A percentile compares a stretch with the other conserved stretches of the same genome.
Conservation (phyloP, 1,139 yeast species). For the Kazachstania sp. region DNA sequence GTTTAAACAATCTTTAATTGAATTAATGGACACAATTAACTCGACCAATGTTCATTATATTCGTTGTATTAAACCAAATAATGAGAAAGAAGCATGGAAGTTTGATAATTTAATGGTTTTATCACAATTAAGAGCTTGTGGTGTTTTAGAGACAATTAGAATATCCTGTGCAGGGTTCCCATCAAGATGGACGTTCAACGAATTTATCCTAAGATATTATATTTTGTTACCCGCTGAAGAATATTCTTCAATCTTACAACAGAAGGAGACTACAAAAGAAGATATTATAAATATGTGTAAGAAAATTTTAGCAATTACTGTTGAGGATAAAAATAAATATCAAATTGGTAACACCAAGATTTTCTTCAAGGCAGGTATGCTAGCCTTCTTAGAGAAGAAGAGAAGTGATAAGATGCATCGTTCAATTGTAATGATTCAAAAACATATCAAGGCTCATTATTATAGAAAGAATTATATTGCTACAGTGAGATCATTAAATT, state of each 20-base stretch:
- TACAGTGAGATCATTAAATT: slow-evolving; percentile 46
- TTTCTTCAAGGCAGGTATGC: slow-evolving; percentile 94
- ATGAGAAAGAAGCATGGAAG: slow-evolving; percentile 91
- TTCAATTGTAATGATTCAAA: slow-evolving; percentile 84
- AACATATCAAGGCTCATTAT: slow-evolving; percentile 62
- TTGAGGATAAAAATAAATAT: slow-evolving; percentile 59
- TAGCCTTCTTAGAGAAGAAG: slow-evolving; percentile 85
- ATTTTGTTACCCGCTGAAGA: slow-evolving; percentile 66
- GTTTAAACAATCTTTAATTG: slow-evolving; percentile 87
- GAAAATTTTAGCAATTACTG: slow-evolving; percentile 55
- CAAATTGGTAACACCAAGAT: slow-evolving; percentile 89
- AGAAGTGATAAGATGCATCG: slow-evolving; percentile 71
- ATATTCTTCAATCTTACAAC: slow-evolving; percentile 59
- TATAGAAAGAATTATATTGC: slow-evolving; percentile 56
- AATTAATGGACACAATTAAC: slow-evolving; percentile 86
- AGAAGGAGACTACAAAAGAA: slow-evolving; percentile 43
- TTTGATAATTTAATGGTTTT: slow-evolving; percentile 95
- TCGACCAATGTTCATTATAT: slow-evolving; percentile 96
- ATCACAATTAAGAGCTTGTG: slow-evolving; percentile 95
- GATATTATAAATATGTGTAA: slow-evolving; percentile 61
- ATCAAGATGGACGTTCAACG: slow-evolving; percentile 91
- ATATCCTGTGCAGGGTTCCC: slow-evolving; percentile 99
- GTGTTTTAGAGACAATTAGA: slow-evolving; percentile 95
- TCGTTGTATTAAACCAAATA: slow-evolving; percentile 97
- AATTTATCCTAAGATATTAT: slow-evolving; percentile 87